phyloP scores from a whole-genome alignment of 768 basidiomycete genomes.

The Leccinum imitatum region DNA sequence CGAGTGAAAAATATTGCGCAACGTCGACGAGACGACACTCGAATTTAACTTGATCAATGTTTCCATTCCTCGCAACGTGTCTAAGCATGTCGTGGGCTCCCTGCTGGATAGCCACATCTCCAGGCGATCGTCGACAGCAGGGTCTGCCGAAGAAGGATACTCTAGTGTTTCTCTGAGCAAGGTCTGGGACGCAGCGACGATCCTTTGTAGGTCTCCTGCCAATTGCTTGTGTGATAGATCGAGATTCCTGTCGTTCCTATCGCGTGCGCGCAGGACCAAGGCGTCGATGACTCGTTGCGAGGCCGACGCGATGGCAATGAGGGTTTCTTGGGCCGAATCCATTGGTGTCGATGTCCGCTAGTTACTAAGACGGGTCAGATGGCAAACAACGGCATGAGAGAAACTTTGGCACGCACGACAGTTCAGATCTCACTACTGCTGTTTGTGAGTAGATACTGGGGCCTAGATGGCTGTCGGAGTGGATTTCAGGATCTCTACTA shows the following conservation, averaged over 20 bases:
- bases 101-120: background rate
- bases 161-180: background rate
- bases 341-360: background rate
- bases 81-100: background rate
- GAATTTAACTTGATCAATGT: background rate
- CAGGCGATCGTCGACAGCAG: background rate
- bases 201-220: background rate
- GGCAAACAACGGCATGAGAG: too few species aligned
- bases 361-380: background rate
- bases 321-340: background rate
- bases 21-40: background rate
- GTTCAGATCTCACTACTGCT: too few species aligned
- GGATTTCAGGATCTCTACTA: too few species aligned
- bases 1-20: background rate
- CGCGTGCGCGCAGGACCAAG: background rate
- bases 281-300: background rate
- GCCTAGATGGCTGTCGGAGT: too few species aligned
- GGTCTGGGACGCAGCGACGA: background rate
- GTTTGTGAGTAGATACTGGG: too few species aligned
- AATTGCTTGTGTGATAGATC: background rate
- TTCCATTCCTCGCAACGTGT: background rate
- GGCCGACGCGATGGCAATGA: background rate
- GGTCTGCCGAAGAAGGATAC: background rate
- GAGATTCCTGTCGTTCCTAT: background rate
- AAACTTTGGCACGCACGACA: too few species aligned